Evolutionary conservation across 108 stramenopile species (phyloP).

Genomic region (Bacterosira constricta): DNA sequence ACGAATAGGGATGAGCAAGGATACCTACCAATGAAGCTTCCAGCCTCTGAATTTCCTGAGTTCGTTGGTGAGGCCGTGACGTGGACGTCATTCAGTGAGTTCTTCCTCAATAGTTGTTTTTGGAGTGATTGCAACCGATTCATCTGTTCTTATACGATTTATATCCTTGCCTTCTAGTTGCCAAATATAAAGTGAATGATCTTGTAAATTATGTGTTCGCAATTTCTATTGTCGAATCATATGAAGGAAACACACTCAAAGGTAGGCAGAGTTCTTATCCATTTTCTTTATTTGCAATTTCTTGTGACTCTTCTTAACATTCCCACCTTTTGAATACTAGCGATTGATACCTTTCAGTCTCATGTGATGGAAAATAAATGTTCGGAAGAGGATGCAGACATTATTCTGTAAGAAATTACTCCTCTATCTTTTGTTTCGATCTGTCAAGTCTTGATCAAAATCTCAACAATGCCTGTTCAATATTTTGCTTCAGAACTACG

Average conservation of each 20-base stretch:
- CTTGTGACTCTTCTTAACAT: too few relatives aligned
- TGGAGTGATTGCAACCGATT: too few relatives aligned
- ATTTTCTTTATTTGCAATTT: too few relatives aligned
- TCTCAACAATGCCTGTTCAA: too few relatives aligned
- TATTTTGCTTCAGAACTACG: too few relatives aligned
- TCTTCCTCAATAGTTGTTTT: too few relatives aligned
- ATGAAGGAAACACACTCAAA: conserved; percentile 28
- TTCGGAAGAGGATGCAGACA: conserved; percentile 43
- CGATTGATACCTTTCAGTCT: conserved; percentile 20
- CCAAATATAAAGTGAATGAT: conserved; percentile 4
- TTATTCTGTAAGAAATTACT: conserved; percentile 46
- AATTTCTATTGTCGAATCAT: conserved; percentile 19
- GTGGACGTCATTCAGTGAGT: conserved; percentile 28
- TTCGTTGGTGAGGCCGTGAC: conserved; percentile 39
- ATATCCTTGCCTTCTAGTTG: too few relatives aligned
- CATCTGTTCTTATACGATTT: too few relatives aligned
- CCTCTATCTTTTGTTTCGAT: conserved; percentile 39
- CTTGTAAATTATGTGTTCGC: conserved; percentile 15
- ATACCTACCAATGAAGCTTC: background rate
- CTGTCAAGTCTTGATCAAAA: too few relatives aligned
- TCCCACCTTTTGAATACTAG: too few relatives aligned
- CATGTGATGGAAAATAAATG: conserved; percentile 27
- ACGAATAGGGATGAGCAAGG: conserved; percentile 8
- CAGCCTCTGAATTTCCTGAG: conserved; percentile 31
- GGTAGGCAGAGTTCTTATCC: too few relatives aligned